Conservation (phyloP, 805 yeast genomes). For the Candida loeiensis region DNA sequence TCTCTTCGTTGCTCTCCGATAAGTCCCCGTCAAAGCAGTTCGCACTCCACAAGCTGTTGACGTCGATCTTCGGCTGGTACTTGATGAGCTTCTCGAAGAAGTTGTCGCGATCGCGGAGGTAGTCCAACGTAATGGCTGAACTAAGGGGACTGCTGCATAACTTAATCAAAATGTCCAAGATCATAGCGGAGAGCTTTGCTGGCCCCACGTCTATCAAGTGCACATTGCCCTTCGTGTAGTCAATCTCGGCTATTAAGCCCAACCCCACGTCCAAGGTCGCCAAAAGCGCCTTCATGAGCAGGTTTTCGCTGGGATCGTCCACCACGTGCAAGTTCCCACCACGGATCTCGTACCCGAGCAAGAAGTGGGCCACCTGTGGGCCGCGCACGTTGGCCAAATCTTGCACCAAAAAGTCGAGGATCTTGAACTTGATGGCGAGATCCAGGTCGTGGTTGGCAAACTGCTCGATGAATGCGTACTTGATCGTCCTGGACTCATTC, state of each 20-base stretch:
- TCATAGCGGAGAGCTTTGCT: conserved; percentile 52
- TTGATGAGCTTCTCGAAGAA: conserved; percentile 51
- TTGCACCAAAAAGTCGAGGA: conserved; percentile 55
- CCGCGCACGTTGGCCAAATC: conserved; percentile 43
- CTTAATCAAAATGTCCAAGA: conserved; percentile 60
- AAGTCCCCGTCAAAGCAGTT: conserved; percentile 44
- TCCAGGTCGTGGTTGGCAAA: conserved; percentile 36
- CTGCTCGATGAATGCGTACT: conserved; percentile 69
- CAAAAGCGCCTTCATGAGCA: conserved; percentile 56
- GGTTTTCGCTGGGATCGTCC: conserved; percentile 47
- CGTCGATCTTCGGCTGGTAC: conserved; percentile 53
- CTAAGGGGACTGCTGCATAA: conserved; percentile 58
- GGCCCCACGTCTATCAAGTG: conserved; percentile 48
- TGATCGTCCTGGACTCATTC: conserved; percentile 73
- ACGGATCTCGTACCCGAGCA: conserved; percentile 65
- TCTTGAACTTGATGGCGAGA: conserved; percentile 49
- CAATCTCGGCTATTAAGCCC: conserved; percentile 35
- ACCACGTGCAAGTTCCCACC: conserved; percentile 40
- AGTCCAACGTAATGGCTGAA: conserved; percentile 46
- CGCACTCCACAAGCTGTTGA: conserved; percentile 52
- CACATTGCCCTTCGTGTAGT: conserved; percentile 28
- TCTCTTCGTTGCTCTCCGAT: conserved; percentile 19
- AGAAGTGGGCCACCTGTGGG: conserved; percentile 64
- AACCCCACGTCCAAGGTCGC: conserved; percentile 48
- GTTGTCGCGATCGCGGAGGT: conserved; percentile 46